Evolutionary conservation across 768 basidiomycete genomes (phyloP), one percentile per base, ranked within the genome.

Genomic region (Boletus sp.): DNA sequence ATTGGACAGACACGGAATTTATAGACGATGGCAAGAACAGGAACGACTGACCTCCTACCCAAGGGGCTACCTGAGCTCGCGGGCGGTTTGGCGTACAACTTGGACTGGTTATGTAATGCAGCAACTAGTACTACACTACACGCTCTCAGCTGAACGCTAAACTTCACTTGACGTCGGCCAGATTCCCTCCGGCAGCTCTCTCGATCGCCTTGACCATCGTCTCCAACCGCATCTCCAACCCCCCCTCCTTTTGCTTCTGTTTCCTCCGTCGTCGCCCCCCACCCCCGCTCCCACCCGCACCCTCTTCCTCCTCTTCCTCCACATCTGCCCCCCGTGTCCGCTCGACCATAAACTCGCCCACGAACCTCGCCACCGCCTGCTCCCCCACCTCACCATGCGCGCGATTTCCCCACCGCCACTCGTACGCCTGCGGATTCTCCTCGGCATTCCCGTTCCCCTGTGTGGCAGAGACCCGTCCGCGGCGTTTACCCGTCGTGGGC

Each of bases 321-420:
- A 40, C 43, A 11, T 63, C 61, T 0, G 7, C 70, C 19, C 63
- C 19, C n/a, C 32, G 29, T 14, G 51, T 52, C 8, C 44, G 53
- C n/a, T 64, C 62, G 7, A 64, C 54, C 87, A 93, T 91, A 62
- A 94, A 89, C 62, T 90, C 84, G 2, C 84, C 84, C 2, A 96
- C 77, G 63, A 96, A 96, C 51, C 72, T 73, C 1, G 84, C 89
- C 9, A 94, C 74, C 13, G 77, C 84, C 54, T 77, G 72, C 70
- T 98, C 95, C 2, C 90, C 87, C 5, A 97, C 82, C 70, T 98
- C 95, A 32, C 82, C 82, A 37, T 87, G 80, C 2, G 93, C 85
- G 29, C 90, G 79, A 27, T 79, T 74, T 4, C 93, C 94, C 94
- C 94, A 98, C 17, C 83, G 80, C 92, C 90, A 93, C 64, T 93